Base-by-base conservation (phyloP, 1,284 basidiomycete species). In the Trichosporon ovoides region DNA sequence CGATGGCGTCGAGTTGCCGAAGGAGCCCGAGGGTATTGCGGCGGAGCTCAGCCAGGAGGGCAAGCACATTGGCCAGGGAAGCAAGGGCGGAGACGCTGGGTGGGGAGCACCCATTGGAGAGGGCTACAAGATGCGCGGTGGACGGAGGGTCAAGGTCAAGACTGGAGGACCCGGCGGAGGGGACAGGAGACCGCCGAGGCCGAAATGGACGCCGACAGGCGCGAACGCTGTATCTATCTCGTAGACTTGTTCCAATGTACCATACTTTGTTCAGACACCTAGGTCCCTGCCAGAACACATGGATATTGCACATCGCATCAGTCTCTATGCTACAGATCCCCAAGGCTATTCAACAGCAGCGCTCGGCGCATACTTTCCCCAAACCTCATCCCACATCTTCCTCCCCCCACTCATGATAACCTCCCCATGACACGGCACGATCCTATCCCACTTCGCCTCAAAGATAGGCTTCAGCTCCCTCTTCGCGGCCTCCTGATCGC, bases 391-490 rank as follows among this genome's bases (percentile, higher is more conserved):
- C 89, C 88, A 93, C 1, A 84, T 86, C 43, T 81, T 80, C 69
- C 87, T 87, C 0, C 83, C 91, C 6, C 82, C 82, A 0, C 78
- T 83, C 74, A 92, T 89, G 58, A 94, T 88, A 18, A 92, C 87
- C 65, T 91, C 88, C 14, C 74, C 94, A 74, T 97, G 94, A 69
- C 92, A 95, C 48, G 91, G 90, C 59, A 97, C 91, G 69, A 98
- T 88, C 43, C 88, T 81, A 31, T 89, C 84, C 73, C 92, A 94
- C 67, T 94, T 86, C 16, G 69, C 71, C 3, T 65, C 62, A 18
- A 62, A 55, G 63, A 76, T 72, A 6, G 74, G 70, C 35, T 59
- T 52, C 10, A 76, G 49, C 55, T 76, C 67, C 46, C 62, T 63
- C 54, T 68, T 65, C 3, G 70, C 51, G 24, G 68, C 52, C 87